These are phyloP conservation scores for Pleurotus citrinopileatus DNA, from an alignment of 768 basidiomycete genomes.

Conservation along the genomic window DNA sequence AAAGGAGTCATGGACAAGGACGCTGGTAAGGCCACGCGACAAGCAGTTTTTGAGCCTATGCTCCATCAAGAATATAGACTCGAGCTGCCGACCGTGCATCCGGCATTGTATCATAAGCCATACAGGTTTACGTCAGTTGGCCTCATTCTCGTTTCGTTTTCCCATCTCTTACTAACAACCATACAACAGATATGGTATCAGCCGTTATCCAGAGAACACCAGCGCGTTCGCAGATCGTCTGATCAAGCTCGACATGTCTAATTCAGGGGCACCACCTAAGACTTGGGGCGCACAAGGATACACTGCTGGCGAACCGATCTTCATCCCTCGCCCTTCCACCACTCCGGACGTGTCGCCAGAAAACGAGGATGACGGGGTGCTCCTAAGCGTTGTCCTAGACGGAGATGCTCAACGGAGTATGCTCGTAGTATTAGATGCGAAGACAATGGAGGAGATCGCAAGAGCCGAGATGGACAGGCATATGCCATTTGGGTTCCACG, in stretches of 20 bases:
- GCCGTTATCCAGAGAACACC: not conserved
- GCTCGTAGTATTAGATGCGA: constrained; percentile 33
- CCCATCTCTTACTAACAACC: constrained; percentile 15
- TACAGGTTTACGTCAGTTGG: constrained; percentile 32
- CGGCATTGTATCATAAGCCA: constrained; percentile 24
- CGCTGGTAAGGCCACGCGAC: not conserved
- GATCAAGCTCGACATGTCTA: constrained; percentile 31
- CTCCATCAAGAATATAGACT: constrained; percentile 7
- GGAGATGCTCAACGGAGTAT: constrained; percentile 26
- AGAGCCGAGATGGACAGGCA: constrained; percentile 10
- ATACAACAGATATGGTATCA: constrained; percentile 19
- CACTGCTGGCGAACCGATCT: constrained; percentile 34
- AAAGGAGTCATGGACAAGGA: constrained; percentile 21
- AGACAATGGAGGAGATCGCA: constrained; percentile 28
- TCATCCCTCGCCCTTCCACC: constrained; percentile 27
- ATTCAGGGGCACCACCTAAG: constrained; percentile 13
- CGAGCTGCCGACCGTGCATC: constrained; percentile 34
- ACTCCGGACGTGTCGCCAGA: not conserved
- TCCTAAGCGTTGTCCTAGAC: constrained; percentile 34
- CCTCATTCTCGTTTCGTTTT: no score
- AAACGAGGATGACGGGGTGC: constrained; percentile 32
- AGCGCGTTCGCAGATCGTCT: constrained; percentile 27
- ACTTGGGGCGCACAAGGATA: constrained; percentile 27
- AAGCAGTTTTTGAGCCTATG: constrained; percentile 16
- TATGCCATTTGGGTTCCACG: constrained; percentile 35